Evolutionary conservation across 257 asterid genomes (phyloP).

Genomic region (Jasminum sambac): DNA sequence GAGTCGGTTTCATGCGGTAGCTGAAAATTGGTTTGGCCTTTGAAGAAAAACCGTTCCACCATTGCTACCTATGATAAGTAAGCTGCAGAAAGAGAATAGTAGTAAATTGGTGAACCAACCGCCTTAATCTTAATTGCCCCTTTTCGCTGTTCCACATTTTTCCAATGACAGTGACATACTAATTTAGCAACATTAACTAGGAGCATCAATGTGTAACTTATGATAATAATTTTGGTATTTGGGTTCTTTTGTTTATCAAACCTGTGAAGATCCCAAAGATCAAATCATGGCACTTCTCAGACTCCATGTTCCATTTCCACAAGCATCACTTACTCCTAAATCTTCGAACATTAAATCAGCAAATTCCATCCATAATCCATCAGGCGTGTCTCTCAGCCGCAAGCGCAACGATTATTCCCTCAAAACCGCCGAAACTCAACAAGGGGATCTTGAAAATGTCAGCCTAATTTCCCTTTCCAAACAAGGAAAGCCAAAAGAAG

Average conservation of each 20-base stretch:
- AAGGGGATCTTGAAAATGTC: constrained; percentile 47
- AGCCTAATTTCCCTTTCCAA: constrained; percentile 47
- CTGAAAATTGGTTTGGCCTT: constrained; percentile 21
- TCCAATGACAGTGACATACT: no score
- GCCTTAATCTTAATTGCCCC: background rate
- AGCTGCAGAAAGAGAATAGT: background rate
- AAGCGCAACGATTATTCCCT: constrained; percentile 27
- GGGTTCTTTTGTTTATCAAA: background rate
- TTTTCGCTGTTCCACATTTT: background rate
- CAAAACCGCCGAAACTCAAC: constrained; percentile 21
- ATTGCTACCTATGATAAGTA: constrained; percentile 24
- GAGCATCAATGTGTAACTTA: no score
- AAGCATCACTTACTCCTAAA: constrained; percentile 28
- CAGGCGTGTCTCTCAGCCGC: constrained; percentile 41
- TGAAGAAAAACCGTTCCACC: constrained; percentile 70
- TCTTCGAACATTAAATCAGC: constrained; percentile 29
- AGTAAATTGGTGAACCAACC: background rate
- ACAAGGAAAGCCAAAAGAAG: constrained; percentile 56
- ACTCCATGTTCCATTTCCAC: constrained; percentile 22
- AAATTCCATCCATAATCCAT: constrained; percentile 39
- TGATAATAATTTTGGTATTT: no score
- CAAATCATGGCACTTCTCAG: constrained; percentile 25
- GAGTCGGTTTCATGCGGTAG: constrained; percentile 21
- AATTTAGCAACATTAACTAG: no score
- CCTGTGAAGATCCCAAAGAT: background rate